A percentile compares a stretch with the other conserved stretches of the same genome.
These are phyloP conservation scores for Apiotrichum akiyoshidainum DNA, from an alignment of 1,284 basidiomycete species.

Conservation along the genomic window DNA sequence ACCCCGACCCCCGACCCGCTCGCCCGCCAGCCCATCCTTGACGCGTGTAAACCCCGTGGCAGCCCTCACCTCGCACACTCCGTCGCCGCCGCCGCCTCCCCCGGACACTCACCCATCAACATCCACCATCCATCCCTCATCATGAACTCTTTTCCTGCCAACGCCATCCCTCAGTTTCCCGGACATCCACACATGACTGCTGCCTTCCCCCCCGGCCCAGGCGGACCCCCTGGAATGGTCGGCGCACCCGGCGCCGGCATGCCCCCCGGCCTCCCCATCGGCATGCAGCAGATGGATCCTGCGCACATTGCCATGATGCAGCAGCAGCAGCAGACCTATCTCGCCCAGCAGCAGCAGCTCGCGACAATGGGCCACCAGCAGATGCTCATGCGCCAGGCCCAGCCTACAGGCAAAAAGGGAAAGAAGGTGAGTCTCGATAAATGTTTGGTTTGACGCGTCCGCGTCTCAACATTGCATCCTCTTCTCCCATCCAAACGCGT, in stretches of 20 bases:
- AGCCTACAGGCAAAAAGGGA: background rate
- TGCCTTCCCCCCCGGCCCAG: constrained; percentile 3
- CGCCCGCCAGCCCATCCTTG: no score
- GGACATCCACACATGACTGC: constrained; percentile 5
- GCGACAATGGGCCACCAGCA: constrained; percentile 8
- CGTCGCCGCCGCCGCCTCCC: background rate
- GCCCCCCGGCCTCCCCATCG: background rate
- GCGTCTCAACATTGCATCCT: background rate
- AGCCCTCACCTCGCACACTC: no score
- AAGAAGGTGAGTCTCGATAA: constrained; percentile 7
- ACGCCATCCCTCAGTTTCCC: constrained; percentile 19
- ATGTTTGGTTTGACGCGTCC: background rate
- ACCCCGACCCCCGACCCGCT: no score
- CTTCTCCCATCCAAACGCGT: no score
- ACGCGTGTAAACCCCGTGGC: no score
- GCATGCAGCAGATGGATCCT: no score
- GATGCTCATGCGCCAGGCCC: constrained; percentile 6
- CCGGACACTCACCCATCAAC: background rate
- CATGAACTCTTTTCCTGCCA: constrained; percentile 21
- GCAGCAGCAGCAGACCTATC: constrained; percentile 19
- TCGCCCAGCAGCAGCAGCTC: constrained; percentile 23
- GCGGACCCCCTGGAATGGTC: constrained; percentile 1
- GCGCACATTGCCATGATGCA: constrained; percentile 20
- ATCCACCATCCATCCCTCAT: background rate
- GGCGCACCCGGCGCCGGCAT: constrained; percentile 4